phyloP scores from a whole-genome alignment of 2,329 filamentous ascomycete genomes.

The Scorias spongiosa region DNA sequence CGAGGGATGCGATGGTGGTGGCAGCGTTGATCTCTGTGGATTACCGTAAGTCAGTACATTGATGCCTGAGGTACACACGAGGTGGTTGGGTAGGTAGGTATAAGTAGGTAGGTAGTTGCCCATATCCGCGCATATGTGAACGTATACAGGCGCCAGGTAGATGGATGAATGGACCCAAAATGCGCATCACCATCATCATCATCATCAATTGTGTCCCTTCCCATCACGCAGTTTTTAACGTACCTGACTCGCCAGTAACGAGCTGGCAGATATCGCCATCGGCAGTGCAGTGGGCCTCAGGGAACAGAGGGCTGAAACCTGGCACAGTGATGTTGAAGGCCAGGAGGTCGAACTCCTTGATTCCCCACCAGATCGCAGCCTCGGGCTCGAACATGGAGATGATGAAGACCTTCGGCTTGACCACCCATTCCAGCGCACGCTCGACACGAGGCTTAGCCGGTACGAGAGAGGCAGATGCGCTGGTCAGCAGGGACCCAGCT shows the following conservation, averaged over 20 bases:
- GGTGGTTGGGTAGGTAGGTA: too few relatives aligned
- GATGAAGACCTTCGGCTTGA: slow-evolving; percentile 47
- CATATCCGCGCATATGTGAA: too few relatives aligned
- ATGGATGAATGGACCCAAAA: too few relatives aligned
- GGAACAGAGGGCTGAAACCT: slow-evolving; percentile 17
- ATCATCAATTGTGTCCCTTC: too few relatives aligned
- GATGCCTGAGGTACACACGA: not conserved
- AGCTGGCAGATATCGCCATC: slow-evolving; percentile 51
- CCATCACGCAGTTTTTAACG: not conserved
- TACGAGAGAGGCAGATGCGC: slow-evolving; percentile 5
- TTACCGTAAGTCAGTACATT: not conserved
- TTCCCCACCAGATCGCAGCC: slow-evolving; percentile 17
- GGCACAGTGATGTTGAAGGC: slow-evolving; percentile 20
- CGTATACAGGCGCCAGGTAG: too few relatives aligned
- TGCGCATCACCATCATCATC: too few relatives aligned
- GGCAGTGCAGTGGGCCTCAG: slow-evolving; percentile 44
- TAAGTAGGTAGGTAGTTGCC: not conserved
- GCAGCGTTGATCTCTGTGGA: slow-evolving; percentile 57
- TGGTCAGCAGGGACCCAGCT: slow-evolving; percentile 1
- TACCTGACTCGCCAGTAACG: slow-evolving; percentile 43
- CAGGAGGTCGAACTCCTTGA: slow-evolving; percentile 19
- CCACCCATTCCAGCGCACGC: slow-evolving; percentile 12
- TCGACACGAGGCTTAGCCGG: slow-evolving; percentile 2
- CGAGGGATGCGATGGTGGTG: slow-evolving; percentile 45
- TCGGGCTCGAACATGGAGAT: slow-evolving; percentile 40